Percentiles rank a stretch among this genome's conserved stretches.
Conservation (phyloP, 2,329 filamentous ascomycete genomes). For the Ascochyta viciae-villosae region DNA sequence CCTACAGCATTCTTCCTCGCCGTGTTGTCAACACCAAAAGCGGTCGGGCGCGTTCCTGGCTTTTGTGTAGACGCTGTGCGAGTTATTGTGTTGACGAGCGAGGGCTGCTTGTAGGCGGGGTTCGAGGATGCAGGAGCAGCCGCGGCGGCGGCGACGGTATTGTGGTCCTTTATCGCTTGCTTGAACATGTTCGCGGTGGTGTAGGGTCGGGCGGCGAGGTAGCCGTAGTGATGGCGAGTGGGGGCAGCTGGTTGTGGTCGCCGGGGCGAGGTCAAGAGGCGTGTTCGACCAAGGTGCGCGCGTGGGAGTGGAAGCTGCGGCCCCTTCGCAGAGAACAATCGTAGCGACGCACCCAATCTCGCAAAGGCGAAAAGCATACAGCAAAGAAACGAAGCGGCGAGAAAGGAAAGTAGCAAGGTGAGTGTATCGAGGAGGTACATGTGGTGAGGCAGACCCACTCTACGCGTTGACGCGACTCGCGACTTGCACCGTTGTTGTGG, state of each 20-base stretch:
- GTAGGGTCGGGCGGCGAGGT: conserved; percentile 27
- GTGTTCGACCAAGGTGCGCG: conserved; percentile 31
- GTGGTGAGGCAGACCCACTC: conserved; percentile 16
- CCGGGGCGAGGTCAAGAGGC: conserved; percentile 12
- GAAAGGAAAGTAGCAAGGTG: conserved; percentile 34
- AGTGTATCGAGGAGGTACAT: conserved; percentile 33
- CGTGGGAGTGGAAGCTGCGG: conserved; percentile 28
- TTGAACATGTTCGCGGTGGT: conserved; percentile 47
- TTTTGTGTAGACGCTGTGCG: conserved; percentile 44
- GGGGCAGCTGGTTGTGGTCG: conserved; percentile 9
- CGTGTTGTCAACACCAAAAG: conserved; percentile 41
- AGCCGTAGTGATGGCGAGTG: conserved; percentile 20
- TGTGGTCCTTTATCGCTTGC: conserved; percentile 50
- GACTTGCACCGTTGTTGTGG: background rate
- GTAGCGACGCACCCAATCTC: conserved; percentile 43
- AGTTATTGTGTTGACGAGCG: conserved; percentile 50
- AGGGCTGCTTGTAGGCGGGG: conserved; percentile 37
- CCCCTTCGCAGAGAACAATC: conserved; percentile 36
- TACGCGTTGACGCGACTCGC: conserved; percentile 26
- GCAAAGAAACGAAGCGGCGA: conserved; percentile 37
- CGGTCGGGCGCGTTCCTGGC: conserved; percentile 39
- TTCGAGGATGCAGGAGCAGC: conserved; percentile 30
- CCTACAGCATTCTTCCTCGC: conserved; percentile 35
- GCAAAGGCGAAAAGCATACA: conserved; percentile 48
- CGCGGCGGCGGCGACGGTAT: conserved; percentile 37